Conservation (phyloP, 192 early-diverging fungal species). For the Backusella mclennaniae region DNA sequence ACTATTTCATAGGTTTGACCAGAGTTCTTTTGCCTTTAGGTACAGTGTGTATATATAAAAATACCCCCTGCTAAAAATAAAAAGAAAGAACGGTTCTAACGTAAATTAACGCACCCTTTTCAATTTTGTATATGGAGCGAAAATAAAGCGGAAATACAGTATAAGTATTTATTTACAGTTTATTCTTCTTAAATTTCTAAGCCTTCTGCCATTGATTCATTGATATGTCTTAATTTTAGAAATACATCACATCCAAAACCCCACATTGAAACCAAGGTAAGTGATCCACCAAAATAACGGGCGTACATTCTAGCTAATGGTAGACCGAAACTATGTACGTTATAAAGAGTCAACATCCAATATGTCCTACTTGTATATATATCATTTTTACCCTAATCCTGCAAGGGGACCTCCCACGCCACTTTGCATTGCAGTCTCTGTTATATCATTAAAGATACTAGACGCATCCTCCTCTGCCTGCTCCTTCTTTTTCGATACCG, state of each 20-base stretch:
- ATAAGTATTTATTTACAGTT: too few species aligned
- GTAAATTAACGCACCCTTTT: too few species aligned
- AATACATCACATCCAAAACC: conserved; percentile 93
- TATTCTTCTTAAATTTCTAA: conserved; percentile 45
- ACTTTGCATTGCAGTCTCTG: conserved; percentile 78
- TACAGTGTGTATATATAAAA: too few species aligned
- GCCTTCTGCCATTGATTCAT: conserved; percentile 51
- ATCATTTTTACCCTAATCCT: conserved; percentile 50
- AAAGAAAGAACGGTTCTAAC: too few species aligned
- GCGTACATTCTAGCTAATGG: conserved; percentile 88
- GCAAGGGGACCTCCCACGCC: conserved; percentile 94
- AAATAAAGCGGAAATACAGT: too few species aligned
- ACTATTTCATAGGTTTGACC: too few species aligned
- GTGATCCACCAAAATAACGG: conserved; percentile 89
- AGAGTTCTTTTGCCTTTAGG: too few species aligned
- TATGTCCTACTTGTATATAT: not conserved
- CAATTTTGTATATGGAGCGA: too few species aligned
- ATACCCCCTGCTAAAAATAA: too few species aligned
- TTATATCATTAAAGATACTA: conserved; percentile 73
- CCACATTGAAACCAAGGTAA: conserved; percentile 79
- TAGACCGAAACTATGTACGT: conserved; percentile 55
- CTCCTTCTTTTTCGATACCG: conserved; percentile 71
- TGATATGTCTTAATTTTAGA: conserved; percentile 84
- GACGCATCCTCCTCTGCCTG: conserved; percentile 34
- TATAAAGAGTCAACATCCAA: not conserved